A percentile compares a stretch with the other conserved stretches of the same genome.
phyloP scores from a whole-genome alignment of 441 rosid species.

The Syzygium malaccense region DNA sequence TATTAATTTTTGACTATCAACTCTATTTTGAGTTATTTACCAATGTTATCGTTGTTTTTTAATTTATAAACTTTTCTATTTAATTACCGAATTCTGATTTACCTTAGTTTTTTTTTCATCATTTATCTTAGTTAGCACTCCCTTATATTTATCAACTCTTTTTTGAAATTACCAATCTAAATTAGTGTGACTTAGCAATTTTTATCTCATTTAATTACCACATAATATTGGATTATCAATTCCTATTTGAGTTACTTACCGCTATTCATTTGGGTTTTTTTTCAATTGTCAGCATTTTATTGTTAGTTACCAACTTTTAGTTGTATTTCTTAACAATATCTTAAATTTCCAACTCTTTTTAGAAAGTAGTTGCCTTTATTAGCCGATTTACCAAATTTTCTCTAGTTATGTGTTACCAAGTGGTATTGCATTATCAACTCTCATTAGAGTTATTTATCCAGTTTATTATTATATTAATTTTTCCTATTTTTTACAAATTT shows the following conservation, averaged over 20 bases:
- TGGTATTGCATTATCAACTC: not conserved
- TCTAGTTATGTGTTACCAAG: not conserved
- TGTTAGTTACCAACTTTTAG: not conserved
- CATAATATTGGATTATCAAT: not conserved
- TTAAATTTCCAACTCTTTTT: not conserved
- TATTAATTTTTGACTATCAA: not conserved
- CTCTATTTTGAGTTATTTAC: no score
- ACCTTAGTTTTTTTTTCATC: no score
- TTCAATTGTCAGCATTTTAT: no score
- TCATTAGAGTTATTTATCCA: not conserved
- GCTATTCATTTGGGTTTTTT: not conserved
- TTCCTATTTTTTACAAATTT: not conserved
- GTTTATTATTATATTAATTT: not conserved
- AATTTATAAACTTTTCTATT: no score
- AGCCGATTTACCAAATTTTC: not conserved
- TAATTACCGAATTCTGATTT: no score
- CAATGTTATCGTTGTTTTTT: no score
- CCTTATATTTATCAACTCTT: not conserved
- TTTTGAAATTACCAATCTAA: not conserved
- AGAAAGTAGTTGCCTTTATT: not conserved
- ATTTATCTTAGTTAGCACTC: no score
- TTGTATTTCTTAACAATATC: not conserved
- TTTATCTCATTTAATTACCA: not conserved
- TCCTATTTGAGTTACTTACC: not conserved
- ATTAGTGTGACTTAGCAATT: not conserved